phyloP scores from a whole-genome alignment of 306 rosid genomes.

The Prunus fruticosa region DNA sequence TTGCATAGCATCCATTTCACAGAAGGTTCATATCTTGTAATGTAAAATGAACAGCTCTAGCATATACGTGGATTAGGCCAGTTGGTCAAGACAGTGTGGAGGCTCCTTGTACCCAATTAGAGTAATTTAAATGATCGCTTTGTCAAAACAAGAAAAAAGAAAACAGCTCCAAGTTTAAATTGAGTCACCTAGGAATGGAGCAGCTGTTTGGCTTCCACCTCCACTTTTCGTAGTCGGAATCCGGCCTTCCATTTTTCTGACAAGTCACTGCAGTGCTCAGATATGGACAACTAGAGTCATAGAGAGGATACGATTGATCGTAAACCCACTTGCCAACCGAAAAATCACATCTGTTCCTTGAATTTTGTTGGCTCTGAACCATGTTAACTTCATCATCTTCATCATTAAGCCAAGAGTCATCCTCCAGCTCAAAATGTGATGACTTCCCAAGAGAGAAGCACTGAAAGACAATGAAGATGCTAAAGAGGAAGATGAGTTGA shows the following conservation, averaged over 20 bases:
- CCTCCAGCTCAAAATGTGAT: constrained; percentile 41
- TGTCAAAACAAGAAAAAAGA: neutral
- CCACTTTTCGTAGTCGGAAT: constrained; percentile 95
- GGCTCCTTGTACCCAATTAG: too few species aligned
- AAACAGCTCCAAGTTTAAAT: neutral
- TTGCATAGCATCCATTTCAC: too few species aligned
- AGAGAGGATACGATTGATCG: constrained; percentile 87
- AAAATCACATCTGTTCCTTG: constrained; percentile 55
- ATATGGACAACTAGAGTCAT: constrained; percentile 75
- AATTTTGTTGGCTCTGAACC: constrained; percentile 50
- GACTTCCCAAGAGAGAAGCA: constrained; percentile 41
- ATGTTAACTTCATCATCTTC: constrained; percentile 59
- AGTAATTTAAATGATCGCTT: too few species aligned
- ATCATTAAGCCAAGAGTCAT: constrained; percentile 40
- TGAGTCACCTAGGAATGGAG: constrained; percentile 71
- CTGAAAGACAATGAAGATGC: constrained; percentile 29
- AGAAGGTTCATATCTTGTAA: neutral
- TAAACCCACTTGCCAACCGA: constrained; percentile 83
- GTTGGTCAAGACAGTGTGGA: too few species aligned
- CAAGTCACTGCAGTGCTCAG: constrained; percentile 84
- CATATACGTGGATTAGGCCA: too few species aligned
- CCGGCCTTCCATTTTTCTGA: constrained; percentile 91
- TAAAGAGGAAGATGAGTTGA: constrained; percentile 36
- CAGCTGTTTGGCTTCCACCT: constrained; percentile 82
- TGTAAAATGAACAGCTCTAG: neutral